Evolutionary conservation across 257 asterid species (phyloP).

Genomic region (Ilex asprella): DNA sequence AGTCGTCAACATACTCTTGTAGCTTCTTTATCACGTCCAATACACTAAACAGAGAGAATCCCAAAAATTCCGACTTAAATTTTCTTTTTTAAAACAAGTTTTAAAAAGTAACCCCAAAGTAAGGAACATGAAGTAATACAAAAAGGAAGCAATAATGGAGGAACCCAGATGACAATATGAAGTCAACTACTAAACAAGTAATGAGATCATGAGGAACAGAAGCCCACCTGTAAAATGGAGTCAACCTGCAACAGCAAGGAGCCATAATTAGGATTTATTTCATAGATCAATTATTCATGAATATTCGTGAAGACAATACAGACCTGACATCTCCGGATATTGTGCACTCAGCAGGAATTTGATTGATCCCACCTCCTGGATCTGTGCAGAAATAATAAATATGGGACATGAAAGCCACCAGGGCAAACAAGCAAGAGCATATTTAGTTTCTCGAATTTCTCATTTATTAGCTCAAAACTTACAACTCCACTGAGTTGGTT

Average conservation of each 20-base stretch:
- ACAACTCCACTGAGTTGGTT: constrained; percentile 97
- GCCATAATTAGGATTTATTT: constrained; percentile 22
- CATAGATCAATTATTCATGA: constrained; percentile 11
- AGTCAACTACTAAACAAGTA: neutral
- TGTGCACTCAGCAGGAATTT: constrained; percentile 89
- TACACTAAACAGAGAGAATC: constrained; percentile 44
- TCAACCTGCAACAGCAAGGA: constrained; percentile 58
- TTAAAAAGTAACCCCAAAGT: neutral
- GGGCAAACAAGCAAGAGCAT: constrained; percentile 4
- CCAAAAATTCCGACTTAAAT: neutral
- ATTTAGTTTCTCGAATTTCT: constrained; percentile 3
- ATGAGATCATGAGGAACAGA: neutral
- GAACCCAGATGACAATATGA: neutral
- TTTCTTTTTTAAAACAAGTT: neutral
- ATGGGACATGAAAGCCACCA: constrained; percentile 11
- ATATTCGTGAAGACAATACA: constrained; percentile 11
- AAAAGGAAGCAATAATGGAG: neutral
- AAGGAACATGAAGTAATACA: neutral
- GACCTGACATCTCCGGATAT: constrained; percentile 93
- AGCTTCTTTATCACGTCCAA: constrained; percentile 67
- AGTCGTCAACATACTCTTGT: constrained; percentile 67
- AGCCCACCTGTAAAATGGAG: constrained; percentile 84
- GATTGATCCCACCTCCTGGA: constrained; percentile 99
- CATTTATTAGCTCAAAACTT: constrained; percentile 29
- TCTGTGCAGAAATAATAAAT: constrained; percentile 33